Evolutionary conservation across 108 stramenopile species (phyloP).

Genomic region (Cyclotella choctawhatcheeana): DNA sequence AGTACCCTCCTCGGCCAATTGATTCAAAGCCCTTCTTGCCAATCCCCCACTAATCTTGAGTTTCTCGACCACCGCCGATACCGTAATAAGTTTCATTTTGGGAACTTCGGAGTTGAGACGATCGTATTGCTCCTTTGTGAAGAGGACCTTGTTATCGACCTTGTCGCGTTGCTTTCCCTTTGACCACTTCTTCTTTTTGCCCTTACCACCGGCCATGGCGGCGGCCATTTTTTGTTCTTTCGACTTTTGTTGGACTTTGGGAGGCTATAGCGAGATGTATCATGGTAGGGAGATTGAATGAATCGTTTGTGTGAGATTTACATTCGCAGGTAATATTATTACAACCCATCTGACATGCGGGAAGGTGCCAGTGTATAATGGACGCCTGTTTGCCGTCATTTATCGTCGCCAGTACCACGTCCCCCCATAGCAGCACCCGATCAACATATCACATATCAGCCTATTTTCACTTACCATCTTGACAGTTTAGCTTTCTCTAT

Average conservation of each 20-base stretch:
- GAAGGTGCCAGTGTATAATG: too few species aligned
- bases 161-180: slow-evolving; percentile 99
- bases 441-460: not conserved
- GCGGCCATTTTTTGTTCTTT: slow-evolving; percentile 99
- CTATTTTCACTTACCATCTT: slow-evolving; percentile 44
- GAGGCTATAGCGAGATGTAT: too few species aligned
- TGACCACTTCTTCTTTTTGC: slow-evolving; percentile 99
- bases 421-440: not conserved
- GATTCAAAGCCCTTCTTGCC: slow-evolving; percentile 93
- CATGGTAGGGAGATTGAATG: not conserved
- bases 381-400: too few species aligned
- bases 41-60: slow-evolving; percentile 98
- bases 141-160: slow-evolving; percentile 99
- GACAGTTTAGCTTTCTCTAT: slow-evolving; percentile 6
- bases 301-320: not conserved
- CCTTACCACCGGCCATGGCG: slow-evolving; percentile 99
- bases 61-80: slow-evolving; percentile 96
- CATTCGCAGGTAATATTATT: too few species aligned
- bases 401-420: too few species aligned
- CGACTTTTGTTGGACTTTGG: slow-evolving; percentile 99
- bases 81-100: slow-evolving; percentile 99
- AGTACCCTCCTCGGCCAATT: slow-evolving; percentile 94
- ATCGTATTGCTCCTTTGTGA: slow-evolving; percentile 97
- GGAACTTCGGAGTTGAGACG: slow-evolving; percentile 96
- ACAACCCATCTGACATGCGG: too few species aligned